These are phyloP conservation scores for Penicillium sp. DNA, from an alignment of 2,329 filamentous ascomycete species.

Conservation along the genomic window DNA sequence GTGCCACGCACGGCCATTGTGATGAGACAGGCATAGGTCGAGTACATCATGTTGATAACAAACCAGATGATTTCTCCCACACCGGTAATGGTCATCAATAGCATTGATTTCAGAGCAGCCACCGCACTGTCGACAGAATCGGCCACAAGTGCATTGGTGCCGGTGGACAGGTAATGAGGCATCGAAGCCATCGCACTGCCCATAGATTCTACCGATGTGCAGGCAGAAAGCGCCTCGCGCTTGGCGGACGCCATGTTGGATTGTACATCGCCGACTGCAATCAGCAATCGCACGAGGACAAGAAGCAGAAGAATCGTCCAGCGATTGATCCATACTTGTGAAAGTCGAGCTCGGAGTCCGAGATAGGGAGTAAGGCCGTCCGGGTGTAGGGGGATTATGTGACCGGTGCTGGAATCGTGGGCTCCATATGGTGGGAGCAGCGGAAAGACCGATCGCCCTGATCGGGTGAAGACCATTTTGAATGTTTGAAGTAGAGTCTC, in stretches of 20 bases:
- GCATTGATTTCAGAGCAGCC: constrained; percentile 74
- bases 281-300: constrained; percentile 76
- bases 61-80: constrained; percentile 89
- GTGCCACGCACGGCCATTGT: constrained; percentile 79
- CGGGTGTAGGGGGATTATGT: constrained; percentile 61
- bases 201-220: constrained; percentile 86
- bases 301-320: constrained; percentile 92
- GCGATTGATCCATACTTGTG: constrained; percentile 95
- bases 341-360: constrained; percentile 82
- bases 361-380: constrained; percentile 85
- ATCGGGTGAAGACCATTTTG: constrained; percentile 37
- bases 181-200: constrained; percentile 97
- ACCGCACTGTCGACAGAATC: constrained; percentile 78
- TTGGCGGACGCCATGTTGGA: constrained; percentile 75
- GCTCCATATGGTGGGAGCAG: constrained; percentile 44
- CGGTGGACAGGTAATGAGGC: constrained; percentile 89
- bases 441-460: constrained; percentile 37
- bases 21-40: constrained; percentile 87
- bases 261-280: constrained; percentile 73
- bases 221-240: constrained; percentile 80
- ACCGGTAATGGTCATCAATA: constrained; percentile 76
- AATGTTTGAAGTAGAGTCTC: neutral
- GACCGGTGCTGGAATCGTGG: constrained; percentile 54
- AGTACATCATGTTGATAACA: constrained; percentile 86
- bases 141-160: constrained; percentile 84